A percentile compares a stretch with the other conserved stretches of the same genome.
phyloP scores from a whole-genome alignment of 768 basidiomycete genomes.

The Exidia glandulosa region DNA sequence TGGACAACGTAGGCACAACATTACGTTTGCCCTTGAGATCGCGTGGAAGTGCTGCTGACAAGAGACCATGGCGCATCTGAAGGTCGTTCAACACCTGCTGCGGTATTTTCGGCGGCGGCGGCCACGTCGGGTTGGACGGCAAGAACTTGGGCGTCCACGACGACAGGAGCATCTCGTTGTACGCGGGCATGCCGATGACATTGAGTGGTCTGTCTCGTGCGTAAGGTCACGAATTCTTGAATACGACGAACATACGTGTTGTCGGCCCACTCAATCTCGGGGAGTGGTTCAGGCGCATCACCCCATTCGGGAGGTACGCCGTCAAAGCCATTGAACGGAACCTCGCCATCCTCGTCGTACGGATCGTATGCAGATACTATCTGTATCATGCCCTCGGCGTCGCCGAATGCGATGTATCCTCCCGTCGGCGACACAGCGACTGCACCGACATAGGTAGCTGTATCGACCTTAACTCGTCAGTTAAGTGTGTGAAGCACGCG shows the following conservation, averaged over 20 bases:
- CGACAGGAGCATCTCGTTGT: conserved; percentile 64
- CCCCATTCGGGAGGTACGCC: conserved; percentile 82
- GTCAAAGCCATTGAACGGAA: conserved; percentile 82
- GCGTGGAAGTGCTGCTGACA: conserved; percentile 80
- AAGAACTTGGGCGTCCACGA: conserved; percentile 46
- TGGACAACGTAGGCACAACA: conserved; percentile 43
- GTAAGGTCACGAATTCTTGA: background rate
- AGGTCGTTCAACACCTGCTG: conserved; percentile 63
- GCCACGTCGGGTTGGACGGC: conserved; percentile 35
- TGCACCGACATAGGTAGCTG: conserved; percentile 65
- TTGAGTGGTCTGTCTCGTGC: conserved; percentile 60
- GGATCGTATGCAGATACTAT: conserved; percentile 65
- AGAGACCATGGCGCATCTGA: conserved; percentile 80
- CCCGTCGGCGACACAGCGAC: conserved; percentile 76
- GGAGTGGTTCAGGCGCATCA: conserved; percentile 54
- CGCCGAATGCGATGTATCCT: conserved; percentile 88
- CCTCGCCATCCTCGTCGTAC: conserved; percentile 29
- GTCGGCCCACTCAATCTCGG: conserved; percentile 71
- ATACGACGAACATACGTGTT: conserved; percentile 41
- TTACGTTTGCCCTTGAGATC: conserved; percentile 80
- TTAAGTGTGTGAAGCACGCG: background rate
- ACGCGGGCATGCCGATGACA: conserved; percentile 79
- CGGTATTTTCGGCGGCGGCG: conserved; percentile 70
- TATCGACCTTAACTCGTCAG: background rate
- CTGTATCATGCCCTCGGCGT: conserved; percentile 75